Evolutionary conservation across 192 early-diverging fungal species (phyloP), one percentile per base, ranked within the genome.

Genomic region (Coemansia sp.): DNA sequence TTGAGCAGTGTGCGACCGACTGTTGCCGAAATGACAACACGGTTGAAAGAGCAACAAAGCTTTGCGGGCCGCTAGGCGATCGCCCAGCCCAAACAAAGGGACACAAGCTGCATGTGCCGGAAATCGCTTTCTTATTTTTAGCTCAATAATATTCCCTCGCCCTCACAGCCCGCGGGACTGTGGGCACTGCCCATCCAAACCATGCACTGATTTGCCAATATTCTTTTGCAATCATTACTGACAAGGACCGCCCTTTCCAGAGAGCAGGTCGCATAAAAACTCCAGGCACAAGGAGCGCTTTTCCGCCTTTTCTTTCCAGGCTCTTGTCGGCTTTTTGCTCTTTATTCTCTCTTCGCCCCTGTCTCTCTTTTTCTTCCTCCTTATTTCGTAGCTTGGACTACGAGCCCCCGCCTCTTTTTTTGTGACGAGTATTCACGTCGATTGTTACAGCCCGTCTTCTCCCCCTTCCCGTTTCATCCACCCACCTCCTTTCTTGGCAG

Each of bases 391-490:
- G 28, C 50, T 14, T 26, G 23, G 26, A 55, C 32, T 38, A 40
- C 61, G 49, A 52, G 23, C 49, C 23, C 23, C 23, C 23, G 8
- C 23, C 52, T 13, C 52, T 6, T 30, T 28, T 55, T 55, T 9
- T 42, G 39, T 49, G 49, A n/a, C 21, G 35, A 30, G 26, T 30
- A 6, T 13, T 55, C 28, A 55, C 42, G 28, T 47, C 32, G 16
- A 37, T 43, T 47, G 66, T 67, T 35, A 70, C 59, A 58, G 44
- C 53, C n/a, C 62, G 16, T 38, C 60, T 42, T 59, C 46, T 17
- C n/a, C 28, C 62, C 53, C 32, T 47, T 53, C 55, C 35, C n/a
- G 57, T 38, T 60, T 64, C 42, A 33, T 44, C 55, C 14, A 66
- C 66, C 23, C 21, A 50, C n/a, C 47, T 0, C 47, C 9, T 50